phyloP scores from a whole-genome alignment of 2,329 filamentous ascomycete genomes.

The Claviceps cyperi region DNA sequence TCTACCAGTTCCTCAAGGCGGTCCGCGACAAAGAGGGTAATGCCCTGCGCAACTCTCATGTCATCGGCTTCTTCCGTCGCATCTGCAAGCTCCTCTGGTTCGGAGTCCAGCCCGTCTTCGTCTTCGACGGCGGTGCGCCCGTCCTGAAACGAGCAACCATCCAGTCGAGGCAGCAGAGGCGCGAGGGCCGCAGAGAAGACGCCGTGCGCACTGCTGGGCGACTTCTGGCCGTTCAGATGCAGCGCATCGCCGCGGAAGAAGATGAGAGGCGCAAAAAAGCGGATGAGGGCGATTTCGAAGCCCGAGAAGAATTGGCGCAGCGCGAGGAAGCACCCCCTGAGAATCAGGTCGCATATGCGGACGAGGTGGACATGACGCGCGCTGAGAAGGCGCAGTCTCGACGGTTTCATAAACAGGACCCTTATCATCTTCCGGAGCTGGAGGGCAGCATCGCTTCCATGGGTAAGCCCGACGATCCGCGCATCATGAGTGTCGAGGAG shows the following conservation, averaged over 20 bases:
- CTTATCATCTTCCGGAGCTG: constrained; percentile 86
- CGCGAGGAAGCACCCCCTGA: constrained; percentile 54
- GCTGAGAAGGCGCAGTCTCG: constrained; percentile 61
- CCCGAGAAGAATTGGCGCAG: constrained; percentile 25
- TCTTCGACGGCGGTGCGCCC: constrained; percentile 93
- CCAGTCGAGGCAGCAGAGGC: constrained; percentile 56
- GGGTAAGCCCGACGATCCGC: constrained; percentile 80
- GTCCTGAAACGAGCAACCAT: constrained; percentile 85
- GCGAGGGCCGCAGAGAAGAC: constrained; percentile 87
- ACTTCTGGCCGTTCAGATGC: constrained; percentile 86
- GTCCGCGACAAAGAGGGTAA: constrained; percentile 98
- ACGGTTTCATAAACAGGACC: constrained; percentile 80
- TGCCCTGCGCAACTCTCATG: constrained; percentile 84
- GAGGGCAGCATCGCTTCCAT: constrained; percentile 67
- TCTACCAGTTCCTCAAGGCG: constrained; percentile 98
- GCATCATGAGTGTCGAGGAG: constrained; percentile 93
- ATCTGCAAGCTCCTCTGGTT: constrained; percentile 97
- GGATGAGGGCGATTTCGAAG: constrained; percentile 29
- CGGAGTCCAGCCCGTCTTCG: constrained; percentile 91
- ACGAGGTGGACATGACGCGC: constrained; percentile 71
- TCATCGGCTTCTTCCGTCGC: constrained; percentile 94
- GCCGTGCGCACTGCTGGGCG: constrained; percentile 82
- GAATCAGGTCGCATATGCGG: constrained; percentile 69
- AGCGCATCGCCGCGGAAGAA: constrained; percentile 77
- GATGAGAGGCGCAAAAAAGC: constrained; percentile 44